A percentile compares a stretch with the other conserved stretches of the same genome.
Evolutionary conservation across 805 yeast species (phyloP).

Genomic region (Pichia insulana): DNA sequence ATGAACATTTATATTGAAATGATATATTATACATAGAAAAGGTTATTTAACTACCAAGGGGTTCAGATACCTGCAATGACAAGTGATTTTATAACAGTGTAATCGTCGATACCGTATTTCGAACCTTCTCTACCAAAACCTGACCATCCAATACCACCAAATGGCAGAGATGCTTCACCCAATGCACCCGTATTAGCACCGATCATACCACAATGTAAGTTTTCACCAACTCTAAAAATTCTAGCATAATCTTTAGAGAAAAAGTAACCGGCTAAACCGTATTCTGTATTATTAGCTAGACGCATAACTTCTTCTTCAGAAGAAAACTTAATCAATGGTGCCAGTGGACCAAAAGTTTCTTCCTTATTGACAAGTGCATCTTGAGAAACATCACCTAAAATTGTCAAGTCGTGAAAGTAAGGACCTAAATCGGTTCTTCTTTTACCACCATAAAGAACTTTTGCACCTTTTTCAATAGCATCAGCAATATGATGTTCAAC

Average conservation of each 20-base stretch:
- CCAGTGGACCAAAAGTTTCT: conserved; percentile 79
- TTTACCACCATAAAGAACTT: conserved; percentile 52
- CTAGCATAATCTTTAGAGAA: conserved; percentile 48
- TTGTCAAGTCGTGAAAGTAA: conserved; percentile 59
- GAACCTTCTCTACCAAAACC: conserved; percentile 82
- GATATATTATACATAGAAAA: conserved; percentile 33
- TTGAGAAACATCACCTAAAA: conserved; percentile 49
- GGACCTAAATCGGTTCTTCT: conserved; percentile 48
- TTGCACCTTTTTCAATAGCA: conserved; percentile 61
- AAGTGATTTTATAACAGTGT: conserved; percentile 54
- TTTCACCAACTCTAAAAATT: conserved; percentile 55
- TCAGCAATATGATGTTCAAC: conserved; percentile 56
- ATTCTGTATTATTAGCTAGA: conserved; percentile 57
- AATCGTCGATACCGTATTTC: conserved; percentile 67
- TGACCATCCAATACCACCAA: conserved; percentile 72
- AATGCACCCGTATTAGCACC: conserved; percentile 72
- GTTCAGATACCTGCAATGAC: conserved; percentile 39
- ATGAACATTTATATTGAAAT: too few species aligned
- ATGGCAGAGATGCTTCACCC: conserved; percentile 60
- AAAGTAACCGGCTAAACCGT: conserved; percentile 74
- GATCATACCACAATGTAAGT: conserved; percentile 69
- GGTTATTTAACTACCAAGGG: too few species aligned
- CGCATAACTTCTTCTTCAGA: conserved; percentile 56
- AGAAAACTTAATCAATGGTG: conserved; percentile 56
- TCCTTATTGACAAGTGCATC: conserved; percentile 53